Percentiles rank a stretch among this genome's conserved stretches.
phyloP scores from a whole-genome alignment of 805 yeast genomes.

The Zygoascus biomembranicola region DNA sequence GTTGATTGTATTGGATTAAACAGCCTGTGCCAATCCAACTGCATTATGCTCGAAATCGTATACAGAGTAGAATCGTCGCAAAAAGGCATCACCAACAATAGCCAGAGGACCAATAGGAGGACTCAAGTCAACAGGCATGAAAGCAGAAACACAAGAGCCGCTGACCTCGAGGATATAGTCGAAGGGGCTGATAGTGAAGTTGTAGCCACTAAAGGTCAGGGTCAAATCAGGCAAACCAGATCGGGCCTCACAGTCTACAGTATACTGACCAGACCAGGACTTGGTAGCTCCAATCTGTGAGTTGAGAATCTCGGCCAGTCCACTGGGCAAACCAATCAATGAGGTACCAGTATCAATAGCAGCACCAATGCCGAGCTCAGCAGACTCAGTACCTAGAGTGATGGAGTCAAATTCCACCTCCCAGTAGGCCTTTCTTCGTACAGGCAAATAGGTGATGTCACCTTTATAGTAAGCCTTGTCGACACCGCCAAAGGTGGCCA shows the following conservation, averaged over 20 bases:
- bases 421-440: conserved; percentile 99
- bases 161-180: conserved; percentile 93
- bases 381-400: conserved; percentile 87
- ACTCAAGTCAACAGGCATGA: conserved; percentile 97
- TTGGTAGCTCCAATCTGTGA: conserved; percentile 95
- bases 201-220: conserved; percentile 79
- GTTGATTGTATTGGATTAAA: too few species aligned
- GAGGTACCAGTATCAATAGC: conserved; percentile 99
- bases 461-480: conserved; percentile 73
- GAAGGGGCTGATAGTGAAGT: conserved; percentile 80
- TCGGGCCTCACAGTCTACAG: conserved; percentile 82
- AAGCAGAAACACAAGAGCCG: conserved; percentile 93
- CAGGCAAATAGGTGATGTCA: conserved; percentile 89
- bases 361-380: conserved; percentile 84
- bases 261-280: conserved; percentile 96
- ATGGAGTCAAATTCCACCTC: conserved; percentile 90
- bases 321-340: conserved; percentile 87
- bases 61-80: conserved; percentile 88
- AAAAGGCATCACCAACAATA: conserved; percentile 94
- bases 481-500: conserved; percentile 92
- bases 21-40: conserved; percentile 84
- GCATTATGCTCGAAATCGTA: conserved; percentile 87
- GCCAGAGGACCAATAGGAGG: conserved; percentile 95
- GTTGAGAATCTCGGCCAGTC: conserved; percentile 90
- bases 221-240: conserved; percentile 85